Evolutionary conservation across 2,329 filamentous ascomycete genomes (phyloP), one percentile per base, ranked within the genome.

Genomic region (Stagonosporopsis cucurbitacearum): DNA sequence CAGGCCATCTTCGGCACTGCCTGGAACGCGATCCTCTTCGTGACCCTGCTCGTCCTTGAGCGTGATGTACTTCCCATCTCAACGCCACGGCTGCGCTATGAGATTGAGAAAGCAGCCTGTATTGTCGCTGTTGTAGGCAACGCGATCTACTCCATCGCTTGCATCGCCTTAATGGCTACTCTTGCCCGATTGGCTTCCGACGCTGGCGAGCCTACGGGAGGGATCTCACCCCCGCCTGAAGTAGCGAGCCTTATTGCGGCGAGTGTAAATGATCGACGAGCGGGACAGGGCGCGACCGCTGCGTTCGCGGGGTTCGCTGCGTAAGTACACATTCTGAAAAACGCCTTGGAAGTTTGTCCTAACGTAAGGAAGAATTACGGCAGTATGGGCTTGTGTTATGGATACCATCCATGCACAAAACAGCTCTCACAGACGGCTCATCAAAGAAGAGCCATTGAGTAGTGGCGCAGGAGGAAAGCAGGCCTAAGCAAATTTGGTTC

Each of bases 1-100:
- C 41, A 44, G 41, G 41, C 41, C 12, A 44, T 44, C 41, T 44
- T 44, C 11, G 41, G 41, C 28, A 44, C 41, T n/a, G 41, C 41
- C 4, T 44, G 41, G 41, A 44, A 44, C 19, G 41, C 41, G 1
- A 32, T 44, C 4, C 28, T 44, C 12, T 44, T 44, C 19, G 26
- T 44, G 11, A 11, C 28, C 12, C 41, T 44, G 28, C 41, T 33
- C 41, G 41, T 44, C 1, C 41, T 44, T 9, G 41, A 44, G 41
- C 41, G 41, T 13, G 41, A 44, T 6, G 41, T 5, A 2, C 17
- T 44, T 11, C 41, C 41, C 5, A 44, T 44, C 9, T n/a, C 41
- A 2, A 44, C 41, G 3, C n/a, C 26, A 7, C 26, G 41, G 3
- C 41, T 44, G 19, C 41, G 28, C 17, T 44, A 44, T 19, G 41